phyloP scores from a whole-genome alignment of 129 eudicot genomes.

The Ambrosia artemisiifolia region DNA sequence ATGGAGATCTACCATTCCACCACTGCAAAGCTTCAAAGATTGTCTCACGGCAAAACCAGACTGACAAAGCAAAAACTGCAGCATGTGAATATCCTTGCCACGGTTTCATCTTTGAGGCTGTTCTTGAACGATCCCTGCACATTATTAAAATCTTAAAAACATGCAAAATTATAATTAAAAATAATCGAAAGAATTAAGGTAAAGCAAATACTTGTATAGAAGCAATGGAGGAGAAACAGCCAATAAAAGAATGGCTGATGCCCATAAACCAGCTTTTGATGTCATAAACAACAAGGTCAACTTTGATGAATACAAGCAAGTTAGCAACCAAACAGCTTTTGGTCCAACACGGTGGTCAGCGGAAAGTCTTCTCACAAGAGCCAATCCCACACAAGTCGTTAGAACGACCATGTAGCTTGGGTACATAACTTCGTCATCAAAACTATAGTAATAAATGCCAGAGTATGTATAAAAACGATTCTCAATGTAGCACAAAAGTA shows the following conservation, averaged over 20 bases:
- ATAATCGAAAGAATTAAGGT: constrained; percentile 13
- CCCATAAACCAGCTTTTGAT: constrained; percentile 79
- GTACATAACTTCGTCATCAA: constrained; percentile 96
- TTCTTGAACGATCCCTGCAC: constrained; percentile 81
- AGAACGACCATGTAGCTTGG: constrained; percentile 89
- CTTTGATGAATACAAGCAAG: constrained; percentile 83
- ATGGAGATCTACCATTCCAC: constrained; percentile 98
- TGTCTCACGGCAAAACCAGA: constrained; percentile 97
- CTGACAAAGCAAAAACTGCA: constrained; percentile 72
- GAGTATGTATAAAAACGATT: constrained; percentile 80
- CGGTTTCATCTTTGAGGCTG: constrained; percentile 93
- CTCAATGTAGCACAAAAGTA: constrained; percentile 91
- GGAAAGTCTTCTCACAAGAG: constrained; percentile 78
- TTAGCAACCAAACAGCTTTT: constrained; percentile 87
- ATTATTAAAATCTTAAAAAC: neutral
- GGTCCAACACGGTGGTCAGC: constrained; percentile 73
- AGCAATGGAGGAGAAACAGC: constrained; percentile 95
- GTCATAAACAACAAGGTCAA: constrained; percentile 79
- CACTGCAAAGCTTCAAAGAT: constrained; percentile 97
- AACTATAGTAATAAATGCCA: constrained; percentile 78
- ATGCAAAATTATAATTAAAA: neutral
- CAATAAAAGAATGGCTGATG: constrained; percentile 77
- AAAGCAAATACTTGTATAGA: constrained; percentile 67
- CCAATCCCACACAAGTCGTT: constrained; percentile 82
- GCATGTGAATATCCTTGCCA: constrained; percentile 97